These are phyloP conservation scores for Colletotrichum sp. DNA, from an alignment of 2,329 filamentous ascomycete species.

Conservation along the genomic window DNA sequence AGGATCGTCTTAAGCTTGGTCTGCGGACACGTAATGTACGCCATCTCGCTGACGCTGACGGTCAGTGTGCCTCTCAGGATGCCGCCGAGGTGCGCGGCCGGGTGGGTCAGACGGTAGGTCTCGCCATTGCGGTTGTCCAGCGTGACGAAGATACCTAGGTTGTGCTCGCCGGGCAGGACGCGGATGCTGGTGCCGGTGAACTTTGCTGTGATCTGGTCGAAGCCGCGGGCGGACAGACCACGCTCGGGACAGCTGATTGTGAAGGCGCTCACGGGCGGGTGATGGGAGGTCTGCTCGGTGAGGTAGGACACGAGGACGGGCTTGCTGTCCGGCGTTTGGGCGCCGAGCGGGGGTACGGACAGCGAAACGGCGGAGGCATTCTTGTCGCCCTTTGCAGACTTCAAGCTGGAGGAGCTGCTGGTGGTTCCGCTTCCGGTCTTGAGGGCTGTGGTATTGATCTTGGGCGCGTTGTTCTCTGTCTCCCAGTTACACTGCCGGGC, in stretches of 20 bases:
- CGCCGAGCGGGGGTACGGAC: slow-evolving; percentile 54
- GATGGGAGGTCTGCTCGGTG: slow-evolving; percentile 97
- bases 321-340: slow-evolving; percentile 49
- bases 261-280: slow-evolving; percentile 96
- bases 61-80: slow-evolving; percentile 86
- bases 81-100: slow-evolving; percentile 89
- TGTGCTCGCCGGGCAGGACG: slow-evolving; percentile 90
- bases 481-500: slow-evolving; percentile 86
- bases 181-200: slow-evolving; percentile 96
- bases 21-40: slow-evolving; percentile 87
- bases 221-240: slow-evolving; percentile 85
- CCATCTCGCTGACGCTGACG: slow-evolving; percentile 88
- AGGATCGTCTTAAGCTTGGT: slow-evolving; percentile 91
- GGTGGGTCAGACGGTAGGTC: slow-evolving; percentile 94
- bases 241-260: slow-evolving; percentile 92
- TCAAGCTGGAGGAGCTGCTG: slow-evolving; percentile 54
- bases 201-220: slow-evolving; percentile 95
- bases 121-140: slow-evolving; percentile 82
- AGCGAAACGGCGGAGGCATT: slow-evolving; percentile 54
- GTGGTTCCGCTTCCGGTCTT: slow-evolving; percentile 38
- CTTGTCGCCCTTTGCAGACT: slow-evolving; percentile 46
- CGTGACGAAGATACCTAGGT: slow-evolving; percentile 93
- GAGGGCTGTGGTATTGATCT: slow-evolving; percentile 59
- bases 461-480: slow-evolving; percentile 77
- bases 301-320: slow-evolving; percentile 87